Base-by-base conservation (phyloP, 2,329 filamentous ascomycete genomes). In the Colletotrichum filicis region DNA sequence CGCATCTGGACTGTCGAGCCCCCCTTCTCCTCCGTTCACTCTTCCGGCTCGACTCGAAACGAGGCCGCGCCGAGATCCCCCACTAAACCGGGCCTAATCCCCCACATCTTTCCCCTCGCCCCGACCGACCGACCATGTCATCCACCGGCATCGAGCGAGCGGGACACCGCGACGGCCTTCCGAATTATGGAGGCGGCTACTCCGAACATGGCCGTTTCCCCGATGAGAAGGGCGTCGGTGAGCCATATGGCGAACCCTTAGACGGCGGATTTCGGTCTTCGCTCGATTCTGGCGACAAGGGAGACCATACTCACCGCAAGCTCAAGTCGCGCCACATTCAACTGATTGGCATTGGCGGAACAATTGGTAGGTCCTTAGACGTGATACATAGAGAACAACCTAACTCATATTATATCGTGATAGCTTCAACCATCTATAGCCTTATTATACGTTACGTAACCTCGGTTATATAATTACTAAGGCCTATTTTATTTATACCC, bases 331-430 rank as follows among this genome's bases (percentile, higher is more conserved):
- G 88, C 1, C 88, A 90, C 75, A 89, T 91, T 58, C 89, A 91
- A 77, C 82, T 90, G 37, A 90, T 90, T 77, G 90, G 88, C 37
- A 92, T 92, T 70, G 91, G 90, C 52, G 91, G 90, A 0, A 91
- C 90, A 7, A 92, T 92, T 74, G 90, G 91, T 22, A 92, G 89
- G 1, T 89, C 88, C 19, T 82, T 92, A 3, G 91, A 86, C 91
- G 76, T 30, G 55, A 19, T 5, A 58, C 7, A 8, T 22, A n/a
- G 24, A 46, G 16, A n/a, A 1, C 2, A 24, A n/a, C 14, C 19
- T 14, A 24, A 28, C 70, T 72, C 26, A 72, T 59, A 28, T n/a
- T n/a, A n/a, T n/a, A n/a, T n/a, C n/a, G n/a, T n/a, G n/a, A n/a
- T n/a, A n/a, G n/a, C n/a, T n/a, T n/a, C n/a, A n/a, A n/a, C n/a